Base-by-base conservation (phyloP, 306 rosid genomes). In the cucumber (Cucumis sativus) region DNA sequence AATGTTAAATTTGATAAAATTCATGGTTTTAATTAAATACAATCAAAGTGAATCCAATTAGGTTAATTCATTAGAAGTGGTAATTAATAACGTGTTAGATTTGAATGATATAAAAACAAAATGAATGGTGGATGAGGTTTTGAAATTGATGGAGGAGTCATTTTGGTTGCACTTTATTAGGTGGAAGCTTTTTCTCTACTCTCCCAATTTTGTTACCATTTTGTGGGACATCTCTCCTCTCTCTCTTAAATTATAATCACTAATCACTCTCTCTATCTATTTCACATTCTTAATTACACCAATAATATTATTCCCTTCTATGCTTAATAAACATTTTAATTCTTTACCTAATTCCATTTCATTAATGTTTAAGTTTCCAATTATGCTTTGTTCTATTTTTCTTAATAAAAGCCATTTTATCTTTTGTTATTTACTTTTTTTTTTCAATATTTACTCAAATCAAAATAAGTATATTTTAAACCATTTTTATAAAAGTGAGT, bases 161-260 rank as follows among this genome's bases (percentile, higher is more conserved):
- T 43, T n/a, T 40, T 43, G 18, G 12, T 1, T 70, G n/a, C 58
- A 70, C 75, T 70, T 70, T 70, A 70, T 43, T 47, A 70, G 75
- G 58, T 70, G 75, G 75, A 47, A 9, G 35, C 75, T 70, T 68
- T 68, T 68, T 68, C 54, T 43, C 52, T n/a, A 66, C 72, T 66
- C 72, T 66, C 51, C 70, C 23, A 67, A 67, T 10, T 67, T 67
- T 67, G 74, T 68, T 6, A 40, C 35, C 74, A n/a, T 68, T 41
- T 2, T n/a, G 74, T 40, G 71, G 47, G 45, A 33, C 45, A 65
- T 65, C 13, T 28, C 30, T 28, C 25, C 25, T 23, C 25, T 23
- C 25, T 23, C 25, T 23, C 25, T 65, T 33, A 65, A 65, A 65
- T 33, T 15, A 65, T 16, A 18, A 33, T 3, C 23, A 35, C 13